Evolutionary conservation across 257 asterid genomes (phyloP), one percentile per base, ranked within the genome.

Genomic region (Parsonsia alboflavescens): DNA sequence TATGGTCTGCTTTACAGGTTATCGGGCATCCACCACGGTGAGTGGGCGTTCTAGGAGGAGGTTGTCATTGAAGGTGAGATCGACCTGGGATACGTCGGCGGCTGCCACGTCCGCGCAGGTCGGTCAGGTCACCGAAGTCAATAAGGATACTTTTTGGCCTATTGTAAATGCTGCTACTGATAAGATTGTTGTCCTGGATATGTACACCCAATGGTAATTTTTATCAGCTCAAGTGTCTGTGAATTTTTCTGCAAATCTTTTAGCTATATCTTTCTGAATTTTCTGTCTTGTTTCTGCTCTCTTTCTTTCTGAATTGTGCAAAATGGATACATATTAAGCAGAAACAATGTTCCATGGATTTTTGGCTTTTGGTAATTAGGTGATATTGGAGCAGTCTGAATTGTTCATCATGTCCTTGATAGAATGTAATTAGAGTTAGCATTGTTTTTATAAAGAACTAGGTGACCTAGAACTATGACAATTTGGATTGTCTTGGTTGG

Each of bases 131-230:
- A 80, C 87, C 28, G 97, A 87, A 77, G 97, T 92, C 19, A 75
- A 76, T 28, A 78, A 84, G 69, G 91, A 88, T 72, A 90, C 96
- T 0, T 90, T 92, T 57, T 92, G 97, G 97, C 93, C 96, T 28
- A 90, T 90, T 45, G 93, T 92, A 21, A 73, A 87, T 48, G 93
- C 95, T 41, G 96, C 96, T 11, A 93, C 91, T 0, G 89, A 86
- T 33, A 92, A 90, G 86, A 56, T 87, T 45, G 96, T 92, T 13
- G 96, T 92, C 36, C 72, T 92, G 71, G 97, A 92, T 71, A 92
- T 92, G 96, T 92, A 85, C 83, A 92, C 97, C 30, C 96, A 90
- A 65, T 88, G 97, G 97, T 92, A 80, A 78, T 73, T 77, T 54
- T 80, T 62, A 36, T 22, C 70, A 11, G 69, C 61, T 24, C 17